Evolutionary conservation across 2,329 filamentous ascomycete species (phyloP), one percentile per base, ranked within the genome.

Genomic region (Aspergillus sp.): DNA sequence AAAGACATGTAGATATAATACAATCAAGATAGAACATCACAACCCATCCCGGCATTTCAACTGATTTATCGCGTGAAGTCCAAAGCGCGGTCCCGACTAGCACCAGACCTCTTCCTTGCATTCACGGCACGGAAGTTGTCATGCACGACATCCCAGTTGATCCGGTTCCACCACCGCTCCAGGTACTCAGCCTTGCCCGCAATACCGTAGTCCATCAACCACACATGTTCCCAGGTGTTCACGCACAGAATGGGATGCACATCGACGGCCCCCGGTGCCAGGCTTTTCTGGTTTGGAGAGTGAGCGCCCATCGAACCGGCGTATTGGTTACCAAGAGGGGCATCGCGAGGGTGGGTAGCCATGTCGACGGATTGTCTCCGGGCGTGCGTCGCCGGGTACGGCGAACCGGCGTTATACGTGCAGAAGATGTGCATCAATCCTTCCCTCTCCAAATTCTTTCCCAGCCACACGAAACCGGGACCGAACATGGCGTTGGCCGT

Each of bases 221-320:
- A 98, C 7, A 86, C 84, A 71, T 97, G 93, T 75, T 97, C 85
- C 93, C 93, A 98, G 4, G 90, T 95, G 72, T 90, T 97, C 50
- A 97, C 79, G 66, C 91, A 96, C 59, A 98, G 74, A 51, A 97
- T 76, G 10, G 91, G 90, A 48, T 82, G 76, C 30, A 90, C 69
- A 43, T 85, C 65, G n/a, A 65, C 50, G 10, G 67, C 71, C 4
- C 70, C 68, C 27, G 66, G 69, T 3, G 70, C 69, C 43, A 70
- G 53, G 47, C 51, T 62, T 59, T 64, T 66, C 52, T 64, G 55
- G 53, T 66, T 64, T 41, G 57, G 49, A 6, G 65, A 53, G 48
- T 65, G 60, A 5, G 60, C 56, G 10, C 65, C 65, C 63, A 67
- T 67, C 5, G 61, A 59, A 9, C 64, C 65, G 35, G 65, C 65